Evolutionary conservation across 164 flowering plant genomes (phyloP).

Genomic region (Vitis amurensis): DNA sequence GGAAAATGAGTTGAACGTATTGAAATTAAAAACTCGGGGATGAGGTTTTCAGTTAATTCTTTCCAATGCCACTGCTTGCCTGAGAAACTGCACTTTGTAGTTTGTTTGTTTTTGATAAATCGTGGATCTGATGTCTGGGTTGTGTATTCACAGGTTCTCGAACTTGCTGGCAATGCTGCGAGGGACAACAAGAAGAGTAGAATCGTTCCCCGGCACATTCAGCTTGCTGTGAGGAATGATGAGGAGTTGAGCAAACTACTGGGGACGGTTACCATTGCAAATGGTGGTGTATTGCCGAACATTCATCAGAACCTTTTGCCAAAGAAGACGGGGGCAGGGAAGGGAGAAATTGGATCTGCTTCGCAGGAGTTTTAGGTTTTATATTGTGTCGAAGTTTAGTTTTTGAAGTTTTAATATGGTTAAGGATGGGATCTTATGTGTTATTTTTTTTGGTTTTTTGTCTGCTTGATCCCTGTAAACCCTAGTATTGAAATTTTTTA

Average conservation of each 20-base stretch:
- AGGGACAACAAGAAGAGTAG: constrained; percentile 73
- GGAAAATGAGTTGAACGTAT: not conserved
- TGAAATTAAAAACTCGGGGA: not conserved
- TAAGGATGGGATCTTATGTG: not conserved
- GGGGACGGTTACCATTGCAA: constrained; percentile 63
- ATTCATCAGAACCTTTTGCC: constrained; percentile 62
- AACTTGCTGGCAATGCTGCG: constrained; percentile 72
- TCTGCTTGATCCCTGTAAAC: not conserved
- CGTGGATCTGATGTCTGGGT: not conserved
- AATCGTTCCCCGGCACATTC: constrained; percentile 72
- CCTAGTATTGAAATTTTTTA: not conserved
- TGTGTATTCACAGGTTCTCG: constrained; percentile 45
- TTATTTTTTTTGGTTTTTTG: not conserved
- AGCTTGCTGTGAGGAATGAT: constrained; percentile 72
- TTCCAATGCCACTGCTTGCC: not conserved
- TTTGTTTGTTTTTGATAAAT: too few relatives aligned
- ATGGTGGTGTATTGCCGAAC: constrained; percentile 64
- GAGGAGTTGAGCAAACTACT: constrained; percentile 66
- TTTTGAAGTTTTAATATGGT: not conserved
- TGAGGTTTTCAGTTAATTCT: not conserved
- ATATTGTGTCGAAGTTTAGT: not conserved
- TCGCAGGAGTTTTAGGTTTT: constrained; percentile 55
- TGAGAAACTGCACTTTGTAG: too few relatives aligned
- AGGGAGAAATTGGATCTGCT: constrained; percentile 56
- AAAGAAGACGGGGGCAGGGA: constrained; percentile 51